Evolutionary conservation across 192 early-diverging fungal species (phyloP), one percentile per base, ranked within the genome.

Genomic region (Mortierella hygrophila): DNA sequence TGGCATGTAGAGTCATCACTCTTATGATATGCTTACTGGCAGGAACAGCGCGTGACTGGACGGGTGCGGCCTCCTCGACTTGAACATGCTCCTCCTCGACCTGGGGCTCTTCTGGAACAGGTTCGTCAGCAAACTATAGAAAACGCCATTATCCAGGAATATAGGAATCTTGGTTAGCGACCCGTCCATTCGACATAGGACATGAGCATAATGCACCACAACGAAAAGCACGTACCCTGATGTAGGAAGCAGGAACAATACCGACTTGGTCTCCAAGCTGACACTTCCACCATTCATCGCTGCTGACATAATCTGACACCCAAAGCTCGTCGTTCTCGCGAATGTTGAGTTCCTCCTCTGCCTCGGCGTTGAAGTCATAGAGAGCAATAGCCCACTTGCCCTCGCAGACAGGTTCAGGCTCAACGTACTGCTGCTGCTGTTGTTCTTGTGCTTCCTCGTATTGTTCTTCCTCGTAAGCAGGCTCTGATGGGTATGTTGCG

Each of bases 271-370:
- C 90, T 9, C 91, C 88, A 70, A 95, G 82, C 63, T 95, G 93
- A 21, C 95, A 94, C 49, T 88, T 89, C 96, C 96, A 97, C 98
- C 98, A 99, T 60, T 98, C 97, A 8, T 93, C 89, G 44, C 92
- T 92, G 70, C 95, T 94, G 15, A 93, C 93, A 76, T 93, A 91
- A 89, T 99, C 97, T 9, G 97, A 83, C 23, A 99, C 94, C 78
- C 96, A 83, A 52, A 99, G 88, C 40, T 95, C 91, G 70, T 98
- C 97, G 74, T 96, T 94, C 79, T 97, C 97, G 0, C 82, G 76
- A 21, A 99, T 96, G 10, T 90, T 88, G n/a, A 99, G 87, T 89
- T 99, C 98, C 75, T 97, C 98, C 6, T 93, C 92, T 68, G 95
- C 94, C 41, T 94, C 90, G 20, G 96, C 94, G 26, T 94, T 87